Conservation (phyloP, 257 asterid species). For the Leonotis leonurus region DNA sequence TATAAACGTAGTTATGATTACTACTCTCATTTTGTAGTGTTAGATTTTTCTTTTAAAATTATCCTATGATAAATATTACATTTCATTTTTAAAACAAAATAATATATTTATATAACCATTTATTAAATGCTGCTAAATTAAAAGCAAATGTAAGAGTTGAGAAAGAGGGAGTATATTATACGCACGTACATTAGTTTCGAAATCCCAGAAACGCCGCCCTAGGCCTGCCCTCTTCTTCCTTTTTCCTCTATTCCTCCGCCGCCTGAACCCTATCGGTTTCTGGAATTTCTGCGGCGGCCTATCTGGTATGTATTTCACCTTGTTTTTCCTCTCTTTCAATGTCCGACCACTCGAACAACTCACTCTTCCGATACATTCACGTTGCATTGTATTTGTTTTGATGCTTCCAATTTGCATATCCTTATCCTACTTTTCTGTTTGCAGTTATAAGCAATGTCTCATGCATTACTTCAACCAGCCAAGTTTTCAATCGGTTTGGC, state of each 20-base stretch:
- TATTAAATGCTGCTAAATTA: too few species aligned
- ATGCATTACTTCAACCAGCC: slow-evolving; percentile 54
- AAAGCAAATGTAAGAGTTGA: too few species aligned
- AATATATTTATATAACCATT: too few species aligned
- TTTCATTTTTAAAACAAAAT: too few species aligned
- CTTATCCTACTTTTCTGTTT: background rate
- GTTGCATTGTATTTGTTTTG: background rate
- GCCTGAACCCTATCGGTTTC: background rate
- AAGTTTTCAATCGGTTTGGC: slow-evolving; percentile 39
- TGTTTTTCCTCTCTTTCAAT: background rate
- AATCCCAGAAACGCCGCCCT: background rate
- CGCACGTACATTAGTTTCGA: background rate
- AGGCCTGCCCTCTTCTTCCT: background rate
- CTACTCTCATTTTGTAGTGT: too few species aligned
- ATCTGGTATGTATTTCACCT: background rate
- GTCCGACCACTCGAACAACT: background rate
- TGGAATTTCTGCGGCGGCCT: background rate
- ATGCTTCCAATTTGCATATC: background rate
- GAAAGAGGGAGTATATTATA: too few species aligned
- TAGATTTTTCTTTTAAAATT: too few species aligned
- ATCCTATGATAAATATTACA: too few species aligned
- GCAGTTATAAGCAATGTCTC: slow-evolving; percentile 38
- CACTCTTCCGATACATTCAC: background rate
- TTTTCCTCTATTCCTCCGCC: background rate
- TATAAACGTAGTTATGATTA: too few species aligned